A percentile compares a stretch with the other conserved stretches of the same genome.
Evolutionary conservation across 345 rosid genomes (phyloP).

Genomic region (Ceriops tagal): DNA sequence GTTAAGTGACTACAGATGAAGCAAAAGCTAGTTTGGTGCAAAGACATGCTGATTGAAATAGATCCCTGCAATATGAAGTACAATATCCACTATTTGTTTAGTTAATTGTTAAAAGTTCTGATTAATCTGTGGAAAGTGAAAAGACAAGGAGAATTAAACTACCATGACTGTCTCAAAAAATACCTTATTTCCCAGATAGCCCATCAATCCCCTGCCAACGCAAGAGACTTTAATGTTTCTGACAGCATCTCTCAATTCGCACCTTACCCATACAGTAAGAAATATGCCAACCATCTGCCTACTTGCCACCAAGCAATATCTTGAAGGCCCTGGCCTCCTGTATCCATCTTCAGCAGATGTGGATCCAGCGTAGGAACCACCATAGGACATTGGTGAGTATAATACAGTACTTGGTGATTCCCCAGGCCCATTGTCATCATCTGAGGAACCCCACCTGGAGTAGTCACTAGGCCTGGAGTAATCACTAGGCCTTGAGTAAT

Average conservation of each 20-base stretch:
- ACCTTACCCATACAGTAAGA: conserved; percentile 89
- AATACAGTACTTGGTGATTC: conserved; percentile 86
- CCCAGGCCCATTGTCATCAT: conserved; percentile 84
- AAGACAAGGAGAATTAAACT: conserved; percentile 11
- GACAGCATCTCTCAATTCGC: conserved; percentile 79
- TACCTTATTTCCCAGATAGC: conserved; percentile 99
- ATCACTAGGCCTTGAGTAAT: conserved; percentile 78
- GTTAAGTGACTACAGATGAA: conserved; percentile 91
- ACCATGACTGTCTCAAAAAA: background rate
- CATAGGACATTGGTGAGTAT: conserved; percentile 59
- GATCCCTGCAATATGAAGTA: conserved; percentile 69
- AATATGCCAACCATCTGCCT: conserved; percentile 99
- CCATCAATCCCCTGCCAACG: conserved; percentile 98
- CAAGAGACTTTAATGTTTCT: conserved; percentile 94
- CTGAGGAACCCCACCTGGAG: conserved; percentile 90
- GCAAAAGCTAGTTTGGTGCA: conserved; percentile 93
- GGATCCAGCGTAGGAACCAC: conserved; percentile 45
- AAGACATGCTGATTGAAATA: conserved; percentile 86
- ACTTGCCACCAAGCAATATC: conserved; percentile 84
- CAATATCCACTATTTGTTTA: background rate
- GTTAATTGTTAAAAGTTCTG: conserved; percentile 7
- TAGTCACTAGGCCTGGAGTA: conserved; percentile 88
- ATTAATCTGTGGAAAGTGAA: background rate
- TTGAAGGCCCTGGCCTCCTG: conserved; percentile 66
- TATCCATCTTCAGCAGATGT: conserved; percentile 55